Percentiles rank a stretch among this genome's conserved stretches.
Evolutionary conservation across 768 basidiomycete genomes (phyloP).

Genomic region (Termitomyces sp.): DNA sequence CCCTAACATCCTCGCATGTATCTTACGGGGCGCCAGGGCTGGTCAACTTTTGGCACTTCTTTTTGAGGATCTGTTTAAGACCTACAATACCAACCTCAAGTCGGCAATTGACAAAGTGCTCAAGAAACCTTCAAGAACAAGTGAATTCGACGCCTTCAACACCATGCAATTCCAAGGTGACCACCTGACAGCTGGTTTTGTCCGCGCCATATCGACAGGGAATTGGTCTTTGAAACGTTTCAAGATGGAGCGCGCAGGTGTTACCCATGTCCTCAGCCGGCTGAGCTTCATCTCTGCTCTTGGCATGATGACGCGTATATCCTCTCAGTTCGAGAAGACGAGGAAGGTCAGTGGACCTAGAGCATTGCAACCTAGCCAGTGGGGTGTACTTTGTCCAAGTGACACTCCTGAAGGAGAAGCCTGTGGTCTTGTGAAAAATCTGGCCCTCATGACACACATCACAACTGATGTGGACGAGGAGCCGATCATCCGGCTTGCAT

Average conservation of each 20-base stretch:
- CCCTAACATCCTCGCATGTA: background rate
- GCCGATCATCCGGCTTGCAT: constrained; percentile 84
- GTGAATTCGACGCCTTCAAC: constrained; percentile 91
- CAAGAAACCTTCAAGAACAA: constrained; percentile 92
- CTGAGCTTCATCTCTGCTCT: constrained; percentile 95
- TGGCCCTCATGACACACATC: constrained; percentile 99
- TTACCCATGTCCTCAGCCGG: constrained; percentile 95
- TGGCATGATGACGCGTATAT: constrained; percentile 99
- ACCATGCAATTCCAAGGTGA: constrained; percentile 97
- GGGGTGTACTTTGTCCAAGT: constrained; percentile 97
- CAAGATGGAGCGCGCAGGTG: constrained; percentile 98
- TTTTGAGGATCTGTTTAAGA: constrained; percentile 99
- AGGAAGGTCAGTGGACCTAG: constrained; percentile 97
- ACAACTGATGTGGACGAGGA: constrained; percentile 98
- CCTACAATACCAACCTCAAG: constrained; percentile 95
- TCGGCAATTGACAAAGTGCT: constrained; percentile 94
- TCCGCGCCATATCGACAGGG: constrained; percentile 96
- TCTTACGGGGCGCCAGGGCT: constrained; percentile 55
- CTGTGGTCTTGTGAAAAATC: constrained; percentile 96
- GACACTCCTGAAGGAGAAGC: constrained; percentile 99
- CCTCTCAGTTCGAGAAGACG: constrained; percentile 99
- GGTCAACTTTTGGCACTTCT: constrained; percentile 93
- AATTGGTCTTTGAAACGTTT: constrained; percentile 99
- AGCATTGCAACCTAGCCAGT: constrained; percentile 96
- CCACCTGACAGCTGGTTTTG: constrained; percentile 92